phyloP scores from a whole-genome alignment of 768 basidiomycete genomes.

The Agaricus subrufescens region DNA sequence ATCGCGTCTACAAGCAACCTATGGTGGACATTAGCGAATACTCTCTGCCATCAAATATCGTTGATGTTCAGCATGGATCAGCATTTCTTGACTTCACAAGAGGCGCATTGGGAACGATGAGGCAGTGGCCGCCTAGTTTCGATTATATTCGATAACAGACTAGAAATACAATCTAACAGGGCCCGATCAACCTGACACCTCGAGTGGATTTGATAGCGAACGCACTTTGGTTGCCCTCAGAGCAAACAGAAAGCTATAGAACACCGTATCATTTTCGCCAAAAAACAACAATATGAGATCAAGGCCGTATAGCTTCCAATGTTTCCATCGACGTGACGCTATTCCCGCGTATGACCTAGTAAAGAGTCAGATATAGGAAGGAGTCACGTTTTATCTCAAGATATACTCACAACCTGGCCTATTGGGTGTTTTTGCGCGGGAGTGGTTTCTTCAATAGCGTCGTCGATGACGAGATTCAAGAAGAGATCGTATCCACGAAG shows the following conservation, averaged over 20 bases:
- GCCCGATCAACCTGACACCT: background rate
- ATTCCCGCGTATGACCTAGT: slow-evolving; percentile 92
- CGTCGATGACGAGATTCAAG: slow-evolving; percentile 96
- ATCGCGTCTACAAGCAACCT: slow-evolving; percentile 64
- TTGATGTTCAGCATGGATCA: background rate
- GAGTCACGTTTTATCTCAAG: slow-evolving; percentile 8
- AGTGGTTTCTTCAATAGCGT: slow-evolving; percentile 87
- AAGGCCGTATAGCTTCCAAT: slow-evolving; percentile 52
- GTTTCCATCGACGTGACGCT: slow-evolving; percentile 96
- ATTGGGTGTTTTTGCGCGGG: slow-evolving; percentile 88
- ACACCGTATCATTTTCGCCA: background rate
- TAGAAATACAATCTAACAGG: slow-evolving; percentile 6
- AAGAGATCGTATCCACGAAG: slow-evolving; percentile 98
- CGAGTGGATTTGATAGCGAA: background rate
- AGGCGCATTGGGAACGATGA: background rate
- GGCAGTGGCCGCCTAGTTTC: background rate
- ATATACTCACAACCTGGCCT: slow-evolving; percentile 79
- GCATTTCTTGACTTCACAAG: background rate
- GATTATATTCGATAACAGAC: slow-evolving; percentile 1
- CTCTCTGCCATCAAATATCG: background rate
- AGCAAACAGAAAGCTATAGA: background rate
- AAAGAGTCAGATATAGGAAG: slow-evolving; percentile 2
- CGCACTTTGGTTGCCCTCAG: slow-evolving; percentile 2
- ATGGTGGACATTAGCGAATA: slow-evolving; percentile 27
- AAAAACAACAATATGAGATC: slow-evolving; percentile 3